Evolutionary conservation across 805 yeast species (phyloP).

Genomic region (Yamadazyma phyllophila): DNA sequence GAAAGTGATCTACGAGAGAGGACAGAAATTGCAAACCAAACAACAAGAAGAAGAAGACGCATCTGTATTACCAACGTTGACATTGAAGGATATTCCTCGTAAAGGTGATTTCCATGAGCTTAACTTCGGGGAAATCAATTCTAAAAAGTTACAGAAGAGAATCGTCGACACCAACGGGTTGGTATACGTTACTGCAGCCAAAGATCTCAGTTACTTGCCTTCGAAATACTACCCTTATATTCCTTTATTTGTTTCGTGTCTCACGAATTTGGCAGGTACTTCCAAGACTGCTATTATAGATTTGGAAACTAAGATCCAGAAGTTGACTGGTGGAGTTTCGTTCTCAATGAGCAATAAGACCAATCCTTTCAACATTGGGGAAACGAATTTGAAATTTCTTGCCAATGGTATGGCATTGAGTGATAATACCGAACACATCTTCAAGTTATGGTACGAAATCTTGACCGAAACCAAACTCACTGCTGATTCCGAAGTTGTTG

Average conservation of each 20-base stretch:
- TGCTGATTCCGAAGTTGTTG: slow-evolving; percentile 41
- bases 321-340: slow-evolving; percentile 80
- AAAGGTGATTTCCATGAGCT: slow-evolving; percentile 41
- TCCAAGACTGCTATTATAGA: slow-evolving; percentile 64
- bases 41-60: slow-evolving; percentile 73
- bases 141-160: slow-evolving; percentile 44
- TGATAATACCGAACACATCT: slow-evolving; percentile 57
- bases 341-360: slow-evolving; percentile 58
- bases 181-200: slow-evolving; percentile 69
- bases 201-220: slow-evolving; percentile 60
- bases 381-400: slow-evolving; percentile 53
- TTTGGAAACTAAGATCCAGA: slow-evolving; percentile 79
- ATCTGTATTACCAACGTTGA: slow-evolving; percentile 75
- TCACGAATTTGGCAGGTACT: slow-evolving; percentile 86
- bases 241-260: slow-evolving; percentile 73
- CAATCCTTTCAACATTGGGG: slow-evolving; percentile 47
- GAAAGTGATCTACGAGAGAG: slow-evolving; percentile 56
- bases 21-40: slow-evolving; percentile 54
- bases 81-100: slow-evolving; percentile 69
- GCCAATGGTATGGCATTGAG: slow-evolving; percentile 70
- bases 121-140: slow-evolving; percentile 25
- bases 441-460: slow-evolving; percentile 68
- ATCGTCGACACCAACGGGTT: slow-evolving; percentile 78
- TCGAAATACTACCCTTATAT: slow-evolving; percentile 61
- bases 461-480: slow-evolving; percentile 65